These are phyloP conservation scores for Puccinellia tenuiflora DNA, from an alignment of 176 grass and related monocot species.

Conservation along the genomic window DNA sequence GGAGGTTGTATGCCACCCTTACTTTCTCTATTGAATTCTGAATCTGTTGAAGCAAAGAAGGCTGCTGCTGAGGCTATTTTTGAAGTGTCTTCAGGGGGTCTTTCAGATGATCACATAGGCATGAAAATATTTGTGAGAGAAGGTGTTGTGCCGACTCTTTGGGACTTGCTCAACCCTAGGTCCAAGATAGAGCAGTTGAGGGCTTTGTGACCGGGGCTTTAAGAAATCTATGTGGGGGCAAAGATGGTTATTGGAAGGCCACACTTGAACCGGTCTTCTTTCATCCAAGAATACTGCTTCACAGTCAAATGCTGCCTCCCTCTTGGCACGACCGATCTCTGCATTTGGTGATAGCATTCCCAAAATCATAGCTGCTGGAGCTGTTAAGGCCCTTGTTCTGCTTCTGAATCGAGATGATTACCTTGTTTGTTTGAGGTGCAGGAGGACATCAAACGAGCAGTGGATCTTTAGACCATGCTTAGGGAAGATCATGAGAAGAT, in stretches of 20 bases:
- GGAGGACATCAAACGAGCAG: constrained; percentile 20
- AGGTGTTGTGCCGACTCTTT: constrained; percentile 80
- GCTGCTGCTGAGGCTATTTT: constrained; percentile 85
- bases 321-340: constrained; percentile 80
- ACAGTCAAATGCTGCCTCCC: constrained; percentile 89
- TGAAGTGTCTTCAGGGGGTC: constrained; percentile 83
- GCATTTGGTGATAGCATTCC: constrained; percentile 75
- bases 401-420: constrained; percentile 57
- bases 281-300: constrained; percentile 80
- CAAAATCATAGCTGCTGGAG: constrained; percentile 77
- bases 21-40: constrained; percentile 78
- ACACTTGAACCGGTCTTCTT: constrained; percentile 84
- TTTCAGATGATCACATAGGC: constrained; percentile 91
- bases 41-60: constrained; percentile 66
- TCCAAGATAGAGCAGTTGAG: constrained; percentile 77
- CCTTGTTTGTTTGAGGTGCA: constrained; percentile 20
- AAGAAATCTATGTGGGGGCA: constrained; percentile 89
- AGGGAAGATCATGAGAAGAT: constrained; percentile 25
- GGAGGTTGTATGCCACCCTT: constrained; percentile 92
- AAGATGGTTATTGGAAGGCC: constrained; percentile 88
- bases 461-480: constrained; percentile 34
- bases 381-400: constrained; percentile 72
- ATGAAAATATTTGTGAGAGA: constrained; percentile 98
- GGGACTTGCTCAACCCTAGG: constrained; percentile 71
- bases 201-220: constrained; percentile 86